Conservation (phyloP, 805 yeast species). For the Ogataea glucozyma region DNA sequence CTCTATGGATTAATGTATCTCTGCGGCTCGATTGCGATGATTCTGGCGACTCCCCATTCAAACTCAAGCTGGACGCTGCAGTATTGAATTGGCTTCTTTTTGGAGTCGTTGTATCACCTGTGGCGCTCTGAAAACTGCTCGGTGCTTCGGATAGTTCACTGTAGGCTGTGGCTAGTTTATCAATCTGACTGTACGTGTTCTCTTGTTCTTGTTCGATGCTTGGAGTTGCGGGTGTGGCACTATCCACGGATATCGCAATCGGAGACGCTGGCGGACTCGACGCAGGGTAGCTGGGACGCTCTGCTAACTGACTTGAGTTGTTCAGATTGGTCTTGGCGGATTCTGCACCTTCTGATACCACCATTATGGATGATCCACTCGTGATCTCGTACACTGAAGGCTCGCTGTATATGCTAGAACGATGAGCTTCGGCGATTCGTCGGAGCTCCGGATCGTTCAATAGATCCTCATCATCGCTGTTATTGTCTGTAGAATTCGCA, state of each 20-base stretch:
- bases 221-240: background rate
- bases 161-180: background rate
- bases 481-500: conserved; percentile 6
- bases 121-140: background rate
- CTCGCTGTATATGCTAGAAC: background rate
- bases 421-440: background rate
- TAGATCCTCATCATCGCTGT: conserved; percentile 11
- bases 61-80: conserved; percentile 2
- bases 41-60: background rate
- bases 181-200: background rate
- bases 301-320: background rate
- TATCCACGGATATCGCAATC: background rate
- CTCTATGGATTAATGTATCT: no score
- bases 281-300: background rate
- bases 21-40: no score
- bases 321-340: background rate
- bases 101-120: background rate
- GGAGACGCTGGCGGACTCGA: conserved; percentile 4
- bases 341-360: no score
- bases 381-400: background rate
- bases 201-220: no score
- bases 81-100: background rate
- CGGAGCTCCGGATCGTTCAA: conserved; percentile 2
- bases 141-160: background rate
- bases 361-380: background rate